These are phyloP conservation scores for Aspergillaceae sp. DNA, from an alignment of 2,329 filamentous ascomycete species.

Conservation along the genomic window DNA sequence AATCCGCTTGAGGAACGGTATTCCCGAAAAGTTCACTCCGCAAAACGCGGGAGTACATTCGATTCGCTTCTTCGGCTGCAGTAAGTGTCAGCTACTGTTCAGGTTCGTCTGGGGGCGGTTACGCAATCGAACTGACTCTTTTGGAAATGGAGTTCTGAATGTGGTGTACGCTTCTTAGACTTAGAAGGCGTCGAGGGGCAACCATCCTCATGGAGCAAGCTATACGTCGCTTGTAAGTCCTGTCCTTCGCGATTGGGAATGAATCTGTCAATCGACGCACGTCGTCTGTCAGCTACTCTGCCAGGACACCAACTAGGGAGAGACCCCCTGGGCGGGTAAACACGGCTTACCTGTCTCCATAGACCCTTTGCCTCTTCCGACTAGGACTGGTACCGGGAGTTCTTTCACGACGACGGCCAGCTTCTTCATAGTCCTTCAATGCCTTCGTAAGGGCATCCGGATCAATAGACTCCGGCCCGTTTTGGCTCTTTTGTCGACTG, in stretches of 20 bases:
- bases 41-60: constrained; percentile 79
- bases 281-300: constrained; percentile 6
- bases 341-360: constrained; percentile 51
- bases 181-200: constrained; percentile 86
- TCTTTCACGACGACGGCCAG: constrained; percentile 49
- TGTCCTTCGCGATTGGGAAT: constrained; percentile 91
- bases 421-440: constrained; percentile 53
- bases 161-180: constrained; percentile 72
- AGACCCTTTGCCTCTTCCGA: constrained; percentile 59
- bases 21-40: constrained; percentile 88
- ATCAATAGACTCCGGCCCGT: constrained; percentile 48
- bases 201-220: constrained; percentile 80
- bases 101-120: constrained; percentile 3
- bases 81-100: constrained; percentile 8
- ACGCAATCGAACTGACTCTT: constrained; percentile 54
- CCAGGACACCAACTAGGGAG: background rate
- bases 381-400: constrained; percentile 59
- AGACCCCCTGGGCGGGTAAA: background rate
- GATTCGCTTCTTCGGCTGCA: constrained; percentile 82
- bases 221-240: constrained; percentile 89
- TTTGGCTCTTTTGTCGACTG: constrained; percentile 19
- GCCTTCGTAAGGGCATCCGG: constrained; percentile 52
- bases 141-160: constrained; percentile 89
- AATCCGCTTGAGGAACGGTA: constrained; percentile 72
- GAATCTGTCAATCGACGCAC: constrained; percentile 52